These are phyloP conservation scores for Heteromeles arbutifolia DNA, from an alignment of 306 rosid genomes.

Conservation along the genomic window DNA sequence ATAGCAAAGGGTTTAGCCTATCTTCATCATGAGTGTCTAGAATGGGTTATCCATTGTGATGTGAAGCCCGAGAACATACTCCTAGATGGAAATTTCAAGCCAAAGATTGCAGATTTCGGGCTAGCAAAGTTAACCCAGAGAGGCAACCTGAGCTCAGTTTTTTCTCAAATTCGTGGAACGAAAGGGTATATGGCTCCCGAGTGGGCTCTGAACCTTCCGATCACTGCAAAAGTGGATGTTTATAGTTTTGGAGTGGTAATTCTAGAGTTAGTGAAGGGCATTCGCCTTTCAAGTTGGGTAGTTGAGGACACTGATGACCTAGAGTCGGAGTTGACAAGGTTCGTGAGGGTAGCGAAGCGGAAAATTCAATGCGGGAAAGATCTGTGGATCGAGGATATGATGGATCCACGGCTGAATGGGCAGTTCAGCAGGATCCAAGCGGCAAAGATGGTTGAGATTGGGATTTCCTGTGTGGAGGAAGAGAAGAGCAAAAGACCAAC, in stretches of 20 bases:
- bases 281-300: slow-evolving; percentile 4
- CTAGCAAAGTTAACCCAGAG: slow-evolving; percentile 35
- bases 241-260: slow-evolving; percentile 51
- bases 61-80: slow-evolving; percentile 63
- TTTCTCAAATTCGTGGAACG: slow-evolving; percentile 33
- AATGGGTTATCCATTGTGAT: slow-evolving; percentile 55
- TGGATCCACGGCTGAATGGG: neutral
- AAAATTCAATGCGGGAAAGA: neutral
- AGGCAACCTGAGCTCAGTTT: slow-evolving; percentile 14
- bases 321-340: slow-evolving; percentile 9
- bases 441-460: slow-evolving; percentile 7
- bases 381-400: slow-evolving; percentile 3
- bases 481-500: slow-evolving; percentile 7
- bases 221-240: slow-evolving; percentile 53
- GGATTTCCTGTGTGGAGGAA: slow-evolving; percentile 5
- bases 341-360: neutral
- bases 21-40: slow-evolving; percentile 54
- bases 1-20: slow-evolving; percentile 43
- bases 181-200: slow-evolving; percentile 62
- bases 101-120: slow-evolving; percentile 61
- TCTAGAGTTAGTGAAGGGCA: slow-evolving; percentile 38
- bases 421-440: neutral
- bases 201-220: slow-evolving; percentile 42
- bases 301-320: neutral
- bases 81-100: slow-evolving; percentile 26